Conservation (phyloP, 1,139 yeast species). For the Groenewaldozyma sp. region DNA sequence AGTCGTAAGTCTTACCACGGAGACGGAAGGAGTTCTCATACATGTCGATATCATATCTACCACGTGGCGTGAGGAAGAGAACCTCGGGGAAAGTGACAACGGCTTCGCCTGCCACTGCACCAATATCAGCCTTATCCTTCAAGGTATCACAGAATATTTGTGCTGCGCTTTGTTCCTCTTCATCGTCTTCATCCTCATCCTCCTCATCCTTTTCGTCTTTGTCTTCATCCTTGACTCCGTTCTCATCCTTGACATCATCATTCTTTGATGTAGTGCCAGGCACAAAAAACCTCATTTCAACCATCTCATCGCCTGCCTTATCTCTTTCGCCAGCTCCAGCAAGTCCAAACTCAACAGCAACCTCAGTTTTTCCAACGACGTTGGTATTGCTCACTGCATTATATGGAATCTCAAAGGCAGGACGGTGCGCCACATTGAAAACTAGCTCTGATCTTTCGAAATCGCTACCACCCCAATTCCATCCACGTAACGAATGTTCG, state of each 20-base stretch:
- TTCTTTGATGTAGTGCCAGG: slow-evolving; percentile 64
- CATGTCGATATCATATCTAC: slow-evolving; percentile 96
- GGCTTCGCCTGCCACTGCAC: slow-evolving; percentile 94
- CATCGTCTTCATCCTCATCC: slow-evolving; percentile 35
- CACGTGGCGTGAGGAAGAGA: slow-evolving; percentile 86
- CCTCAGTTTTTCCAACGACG: slow-evolving; percentile 87
- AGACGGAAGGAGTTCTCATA: slow-evolving; percentile 80
- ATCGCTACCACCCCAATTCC: slow-evolving; percentile 98
- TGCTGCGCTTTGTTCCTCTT: slow-evolving; percentile 66
- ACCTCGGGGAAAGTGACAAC: slow-evolving; percentile 89
- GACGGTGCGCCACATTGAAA: slow-evolving; percentile 79
- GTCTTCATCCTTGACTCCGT: slow-evolving; percentile 23
- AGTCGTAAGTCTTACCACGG: slow-evolving; percentile 96
- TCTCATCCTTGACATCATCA: slow-evolving; percentile 20
- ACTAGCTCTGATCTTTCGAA: slow-evolving; percentile 86
- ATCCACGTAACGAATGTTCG: slow-evolving; percentile 92
- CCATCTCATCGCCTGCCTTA: slow-evolving; percentile 87
- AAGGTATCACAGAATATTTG: slow-evolving; percentile 80
- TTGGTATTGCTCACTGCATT: slow-evolving; percentile 75
- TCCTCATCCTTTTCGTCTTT: slow-evolving; percentile 30
- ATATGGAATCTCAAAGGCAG: slow-evolving; percentile 88
- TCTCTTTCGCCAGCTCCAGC: slow-evolving; percentile 47
- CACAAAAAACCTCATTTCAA: slow-evolving; percentile 84
- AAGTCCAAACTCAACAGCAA: slow-evolving; percentile 75
- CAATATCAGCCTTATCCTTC: slow-evolving; percentile 92